Base-by-base conservation (phyloP, 1,139 yeast genomes). In the Debaryomyces psychrophilus region DNA sequence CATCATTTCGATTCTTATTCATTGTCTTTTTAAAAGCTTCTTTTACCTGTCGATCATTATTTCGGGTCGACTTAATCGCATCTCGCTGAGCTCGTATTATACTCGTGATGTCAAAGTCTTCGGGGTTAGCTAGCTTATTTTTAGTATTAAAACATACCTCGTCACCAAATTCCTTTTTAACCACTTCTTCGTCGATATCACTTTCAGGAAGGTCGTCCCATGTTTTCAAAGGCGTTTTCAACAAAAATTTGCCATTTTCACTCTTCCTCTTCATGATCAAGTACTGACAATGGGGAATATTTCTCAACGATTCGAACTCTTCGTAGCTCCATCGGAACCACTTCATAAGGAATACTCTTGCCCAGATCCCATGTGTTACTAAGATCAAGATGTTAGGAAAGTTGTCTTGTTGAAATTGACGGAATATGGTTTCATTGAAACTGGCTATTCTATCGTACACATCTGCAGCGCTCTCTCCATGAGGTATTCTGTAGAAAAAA, bases 401-500 rank as follows among this genome's bases (percentile, higher is more conserved):
- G 56, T 78, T 73, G 18, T 79, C 84, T 43, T 73, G 72, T 48
- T 80, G 81, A 60, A 90, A 90, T 60, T 87, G 95, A 36, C 97
- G 74, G 62, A 85, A 89, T 38, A 90, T 66, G 0, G 95, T 82
- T 63, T 90, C 97, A 61, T 90, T 90, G 64, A 90, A 90, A 31
- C 95, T 87, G 2, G 96, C 87, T 50, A 92, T 86, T 41, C 97
- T 71, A 63, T 90, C 97, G 65, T 84, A 90, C 3, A 90, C 97
- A 64, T 90, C 97, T 0, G 97, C 97, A 0, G 97, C 97, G 58
- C 93, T 85, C 63, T 90, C 97, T 4, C 97, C 97, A 59, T 87
- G 84, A 8, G 97, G 97, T 28, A 90, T 90, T 46, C 97, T 68
- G 62, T 87, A 90, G 65, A 90, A 90, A 47, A 90, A 90, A 65